These are phyloP conservation scores for Colletotrichum destructivum DNA, from an alignment of 2,329 filamentous ascomycete genomes.

Conservation along the genomic window DNA sequence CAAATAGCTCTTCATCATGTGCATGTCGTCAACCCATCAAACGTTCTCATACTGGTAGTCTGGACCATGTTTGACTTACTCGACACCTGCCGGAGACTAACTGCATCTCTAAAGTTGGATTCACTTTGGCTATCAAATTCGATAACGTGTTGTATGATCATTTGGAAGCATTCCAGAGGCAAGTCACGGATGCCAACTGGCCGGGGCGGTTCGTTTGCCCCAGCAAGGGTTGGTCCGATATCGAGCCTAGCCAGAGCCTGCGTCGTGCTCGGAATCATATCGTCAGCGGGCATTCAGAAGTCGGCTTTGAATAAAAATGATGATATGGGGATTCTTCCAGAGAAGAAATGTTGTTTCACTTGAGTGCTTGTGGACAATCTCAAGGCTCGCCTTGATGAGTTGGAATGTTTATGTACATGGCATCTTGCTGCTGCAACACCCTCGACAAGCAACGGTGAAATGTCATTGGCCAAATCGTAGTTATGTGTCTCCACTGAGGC, in stretches of 20 bases:
- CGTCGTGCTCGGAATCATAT: neutral
- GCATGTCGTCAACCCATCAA: neutral
- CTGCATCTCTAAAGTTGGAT: constrained; percentile 19
- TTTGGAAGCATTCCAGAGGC: constrained; percentile 10
- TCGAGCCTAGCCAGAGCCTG: neutral
- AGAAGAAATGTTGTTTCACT: neutral
- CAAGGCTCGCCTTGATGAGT: too few relatives aligned
- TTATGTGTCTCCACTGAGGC: constrained; percentile 9
- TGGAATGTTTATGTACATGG: too few relatives aligned
- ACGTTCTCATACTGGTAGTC: too few relatives aligned
- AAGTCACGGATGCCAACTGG: neutral
- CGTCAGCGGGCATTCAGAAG: neutral
- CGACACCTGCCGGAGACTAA: neutral
- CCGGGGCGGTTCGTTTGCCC: neutral
- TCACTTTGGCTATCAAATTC: neutral
- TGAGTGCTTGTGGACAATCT: too few relatives aligned
- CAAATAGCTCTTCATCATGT: neutral
- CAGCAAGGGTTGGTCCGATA: neutral
- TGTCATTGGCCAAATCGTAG: neutral
- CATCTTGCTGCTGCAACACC: neutral
- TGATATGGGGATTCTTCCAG: too few relatives aligned
- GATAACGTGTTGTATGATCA: neutral
- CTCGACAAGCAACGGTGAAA: neutral
- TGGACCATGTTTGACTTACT: neutral
- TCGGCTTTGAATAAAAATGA: too few relatives aligned